A percentile compares a stretch with the other conserved stretches of the same genome.
These are phyloP conservation scores for Stemphylium lycopersici DNA, from an alignment of 2,329 filamentous ascomycete species.

Conservation along the genomic window DNA sequence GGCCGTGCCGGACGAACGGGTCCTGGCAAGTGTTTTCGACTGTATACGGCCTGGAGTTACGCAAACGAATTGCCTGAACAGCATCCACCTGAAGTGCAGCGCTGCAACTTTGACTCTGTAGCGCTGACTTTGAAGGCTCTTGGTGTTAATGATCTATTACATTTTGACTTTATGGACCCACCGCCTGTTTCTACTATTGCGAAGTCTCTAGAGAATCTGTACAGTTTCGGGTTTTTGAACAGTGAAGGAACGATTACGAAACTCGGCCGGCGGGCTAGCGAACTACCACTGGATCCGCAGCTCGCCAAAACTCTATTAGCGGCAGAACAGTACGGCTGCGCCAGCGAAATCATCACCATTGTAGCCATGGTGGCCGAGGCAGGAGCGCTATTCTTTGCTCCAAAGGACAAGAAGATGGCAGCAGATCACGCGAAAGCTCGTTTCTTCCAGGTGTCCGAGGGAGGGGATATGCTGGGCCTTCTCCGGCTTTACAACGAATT, in stretches of 20 bases:
- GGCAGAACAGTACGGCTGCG: conserved; percentile 87
- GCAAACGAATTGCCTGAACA: conserved; percentile 90
- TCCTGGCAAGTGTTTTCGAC: conserved; percentile 88
- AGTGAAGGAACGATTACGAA: conserved; percentile 89
- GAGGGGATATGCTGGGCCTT: conserved; percentile 86
- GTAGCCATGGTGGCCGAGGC: conserved; percentile 94
- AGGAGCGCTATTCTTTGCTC: conserved; percentile 87
- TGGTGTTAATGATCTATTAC: conserved; percentile 88
- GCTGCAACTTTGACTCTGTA: conserved; percentile 83
- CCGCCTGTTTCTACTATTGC: conserved; percentile 90
- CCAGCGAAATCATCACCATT: conserved; percentile 89
- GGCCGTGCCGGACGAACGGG: conserved; percentile 92
- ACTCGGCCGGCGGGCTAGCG: conserved; percentile 89
- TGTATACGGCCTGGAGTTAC: conserved; percentile 93
- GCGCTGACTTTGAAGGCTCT: conserved; percentile 87
- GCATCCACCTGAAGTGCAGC: conserved; percentile 92
- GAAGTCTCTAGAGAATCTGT: conserved; percentile 85
- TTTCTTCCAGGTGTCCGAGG: conserved; percentile 82
- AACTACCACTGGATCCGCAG: conserved; percentile 93
- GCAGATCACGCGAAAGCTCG: conserved; percentile 88
- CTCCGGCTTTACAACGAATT: conserved; percentile 96
- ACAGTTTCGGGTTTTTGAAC: conserved; percentile 87
- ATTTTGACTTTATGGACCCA: conserved; percentile 96
- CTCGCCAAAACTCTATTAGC: conserved; percentile 87
- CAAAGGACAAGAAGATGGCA: conserved; percentile 94